Evolutionary conservation across 176 grass and related monocot genomes (phyloP), one percentile per base, ranked within the genome.

Genomic region (Otatea glauca): DNA sequence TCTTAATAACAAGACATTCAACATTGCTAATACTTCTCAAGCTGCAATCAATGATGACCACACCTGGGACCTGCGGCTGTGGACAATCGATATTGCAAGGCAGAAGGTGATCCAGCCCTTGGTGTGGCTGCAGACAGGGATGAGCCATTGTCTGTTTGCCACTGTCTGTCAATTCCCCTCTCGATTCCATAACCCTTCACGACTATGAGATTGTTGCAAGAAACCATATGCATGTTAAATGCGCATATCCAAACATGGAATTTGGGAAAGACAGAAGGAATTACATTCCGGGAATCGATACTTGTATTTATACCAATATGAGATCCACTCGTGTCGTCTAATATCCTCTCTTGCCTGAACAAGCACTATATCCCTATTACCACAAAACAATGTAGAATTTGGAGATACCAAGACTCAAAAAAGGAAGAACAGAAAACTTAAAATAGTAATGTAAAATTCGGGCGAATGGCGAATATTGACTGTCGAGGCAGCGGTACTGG

Each of bases 1-100:
- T 83, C 88, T 47, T 82, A 77, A 85, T 86, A 81, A 67, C 37
- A 82, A 54, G 83, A 72, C 71, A 65, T 44, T 77, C 47, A 56
- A 72, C 71, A 82, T 35, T 24, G 39, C 74, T 58, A 79, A 79
- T 72, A 78, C 59, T 55, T 65, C 29, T 76, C 45, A 86, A 55
- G 5, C 27, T 78, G 66, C 17, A 89, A 62, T 41, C 34, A 76
- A 63, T 76, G 27, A 77, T 50, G 43, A 60, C n/a, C 23, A 67
- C 29, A 75, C 11, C 59, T 59, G 70, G 68, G 66, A 83, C 83
- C 54, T 6, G 65, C 14, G 50, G 65, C 84, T 86, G 38, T 60
- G 79, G 48, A 78, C 27, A 86, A 72, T 2, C 47, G 58, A 65
- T 11, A 86, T 66, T 9, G 64, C 64, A 48, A 89, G 29, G 13